phyloP scores from a whole-genome alignment of 2,329 filamentous ascomycete species.

The Helotiales sp. region DNA sequence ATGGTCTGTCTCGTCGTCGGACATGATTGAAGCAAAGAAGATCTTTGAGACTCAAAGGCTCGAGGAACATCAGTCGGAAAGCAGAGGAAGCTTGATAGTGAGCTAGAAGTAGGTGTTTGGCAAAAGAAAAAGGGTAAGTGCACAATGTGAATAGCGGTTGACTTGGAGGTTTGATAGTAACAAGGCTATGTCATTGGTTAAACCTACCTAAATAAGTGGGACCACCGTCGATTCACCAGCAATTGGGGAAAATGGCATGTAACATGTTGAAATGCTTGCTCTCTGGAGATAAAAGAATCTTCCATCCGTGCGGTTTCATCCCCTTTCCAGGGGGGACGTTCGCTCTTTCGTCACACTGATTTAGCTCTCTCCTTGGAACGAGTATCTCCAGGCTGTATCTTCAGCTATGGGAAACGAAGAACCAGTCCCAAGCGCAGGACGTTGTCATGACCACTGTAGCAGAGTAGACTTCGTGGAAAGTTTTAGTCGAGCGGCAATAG shows the following conservation, averaged over 20 bases:
- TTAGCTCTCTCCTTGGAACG: background rate
- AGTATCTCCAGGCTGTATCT: background rate
- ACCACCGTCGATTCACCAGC: background rate
- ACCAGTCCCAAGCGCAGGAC: no score
- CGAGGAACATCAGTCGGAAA: background rate
- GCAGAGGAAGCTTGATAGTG: background rate
- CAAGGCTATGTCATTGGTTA: background rate
- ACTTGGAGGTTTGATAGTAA: background rate
- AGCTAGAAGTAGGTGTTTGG: background rate
- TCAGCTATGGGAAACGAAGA: no score
- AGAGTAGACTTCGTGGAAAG: background rate
- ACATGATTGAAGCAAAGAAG: slow-evolving; percentile 55
- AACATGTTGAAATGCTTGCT: background rate
- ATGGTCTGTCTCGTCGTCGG: slow-evolving; percentile 86
- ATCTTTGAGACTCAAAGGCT: background rate
- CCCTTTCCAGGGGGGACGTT: background rate
- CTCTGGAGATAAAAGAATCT: no score
- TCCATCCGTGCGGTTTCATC: background rate
- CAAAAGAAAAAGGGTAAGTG: background rate
- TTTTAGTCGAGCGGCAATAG: background rate
- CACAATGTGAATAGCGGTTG: background rate
- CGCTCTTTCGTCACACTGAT: background rate
- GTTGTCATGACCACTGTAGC: no score
- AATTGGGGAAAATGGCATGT: background rate
- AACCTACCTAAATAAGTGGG: background rate